A percentile compares a stretch with the other conserved stretches of the same genome.
These are phyloP conservation scores for Sequoiadendron giganteum DNA, from an alignment of 75 land plant species.

Conservation along the genomic window DNA sequence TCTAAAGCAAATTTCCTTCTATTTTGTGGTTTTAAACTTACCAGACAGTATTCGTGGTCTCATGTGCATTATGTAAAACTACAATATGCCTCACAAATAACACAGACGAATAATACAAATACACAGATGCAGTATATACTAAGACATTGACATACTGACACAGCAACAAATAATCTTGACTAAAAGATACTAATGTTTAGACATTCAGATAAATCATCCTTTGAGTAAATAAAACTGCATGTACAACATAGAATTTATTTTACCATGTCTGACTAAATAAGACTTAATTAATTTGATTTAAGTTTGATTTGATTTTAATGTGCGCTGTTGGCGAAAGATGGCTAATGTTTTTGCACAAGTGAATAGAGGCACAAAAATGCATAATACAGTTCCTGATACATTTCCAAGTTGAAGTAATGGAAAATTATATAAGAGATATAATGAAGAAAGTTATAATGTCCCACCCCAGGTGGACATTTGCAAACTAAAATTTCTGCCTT, in stretches of 20 bases:
- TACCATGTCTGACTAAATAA: background rate
- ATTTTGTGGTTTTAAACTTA: background rate
- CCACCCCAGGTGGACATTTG: too few species aligned
- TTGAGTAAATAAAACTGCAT: background rate
- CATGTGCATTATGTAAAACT: background rate
- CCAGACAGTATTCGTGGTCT: background rate
- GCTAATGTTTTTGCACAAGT: background rate
- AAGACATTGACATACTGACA: background rate
- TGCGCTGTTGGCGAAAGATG: background rate
- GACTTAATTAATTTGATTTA: background rate
- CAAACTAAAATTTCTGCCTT: too few species aligned
- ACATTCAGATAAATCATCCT: background rate
- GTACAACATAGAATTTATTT: background rate
- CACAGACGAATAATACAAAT: background rate
- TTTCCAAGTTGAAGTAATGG: background rate
- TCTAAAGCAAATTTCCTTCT: constrained; percentile 1
- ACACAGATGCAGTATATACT: background rate
- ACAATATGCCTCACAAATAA: background rate
- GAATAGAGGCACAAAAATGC: background rate
- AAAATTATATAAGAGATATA: background rate
- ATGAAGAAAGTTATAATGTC: background rate
- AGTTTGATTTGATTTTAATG: background rate
- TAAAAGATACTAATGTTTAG: background rate
- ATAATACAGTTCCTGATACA: background rate
- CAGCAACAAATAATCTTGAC: background rate